Conservation (phyloP, 1,284 basidiomycete species). For the Ceratobasidium sp. region DNA sequence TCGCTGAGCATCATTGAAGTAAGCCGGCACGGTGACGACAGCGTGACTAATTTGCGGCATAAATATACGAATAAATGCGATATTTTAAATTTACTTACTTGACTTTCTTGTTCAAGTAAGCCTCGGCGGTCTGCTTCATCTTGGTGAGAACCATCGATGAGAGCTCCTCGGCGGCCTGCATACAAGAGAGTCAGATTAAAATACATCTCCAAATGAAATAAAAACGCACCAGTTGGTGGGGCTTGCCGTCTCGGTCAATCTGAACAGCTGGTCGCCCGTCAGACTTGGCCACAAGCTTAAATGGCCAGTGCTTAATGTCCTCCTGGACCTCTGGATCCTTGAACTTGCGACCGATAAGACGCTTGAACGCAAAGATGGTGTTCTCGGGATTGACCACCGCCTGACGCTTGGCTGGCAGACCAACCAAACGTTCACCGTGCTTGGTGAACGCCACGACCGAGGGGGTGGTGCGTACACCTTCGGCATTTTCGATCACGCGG, state of each 20-base stretch:
- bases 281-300: conserved; percentile 80
- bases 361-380: conserved; percentile 97
- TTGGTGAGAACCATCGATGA: conserved; percentile 91
- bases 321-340: conserved; percentile 93
- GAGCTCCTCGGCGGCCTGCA: conserved; percentile 81
- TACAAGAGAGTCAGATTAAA: conserved; percentile 37
- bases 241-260: conserved; percentile 84
- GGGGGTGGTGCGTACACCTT: conserved; percentile 97
- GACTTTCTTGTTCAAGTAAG: conserved; percentile 92
- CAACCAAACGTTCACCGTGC: conserved; percentile 92
- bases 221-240: conserved; percentile 72
- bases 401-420: conserved; percentile 97
- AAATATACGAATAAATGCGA: conserved; percentile 9
- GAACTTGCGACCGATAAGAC: conserved; percentile 95
- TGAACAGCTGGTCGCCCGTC: conserved; percentile 81
- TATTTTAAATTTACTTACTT: conserved; percentile 72
- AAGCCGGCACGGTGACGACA: conserved; percentile 96
- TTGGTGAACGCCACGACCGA: conserved; percentile 99
- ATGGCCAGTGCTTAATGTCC: conserved; percentile 89
- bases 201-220: conserved; percentile 14
- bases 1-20: conserved; percentile 99
- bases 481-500: conserved; percentile 96
- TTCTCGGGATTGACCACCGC: conserved; percentile 97
- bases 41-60: conserved; percentile 66
- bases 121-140: conserved; percentile 96